phyloP scores from a whole-genome alignment of 2,329 filamentous ascomycete species.

The Lecanosticta acicola region DNA sequence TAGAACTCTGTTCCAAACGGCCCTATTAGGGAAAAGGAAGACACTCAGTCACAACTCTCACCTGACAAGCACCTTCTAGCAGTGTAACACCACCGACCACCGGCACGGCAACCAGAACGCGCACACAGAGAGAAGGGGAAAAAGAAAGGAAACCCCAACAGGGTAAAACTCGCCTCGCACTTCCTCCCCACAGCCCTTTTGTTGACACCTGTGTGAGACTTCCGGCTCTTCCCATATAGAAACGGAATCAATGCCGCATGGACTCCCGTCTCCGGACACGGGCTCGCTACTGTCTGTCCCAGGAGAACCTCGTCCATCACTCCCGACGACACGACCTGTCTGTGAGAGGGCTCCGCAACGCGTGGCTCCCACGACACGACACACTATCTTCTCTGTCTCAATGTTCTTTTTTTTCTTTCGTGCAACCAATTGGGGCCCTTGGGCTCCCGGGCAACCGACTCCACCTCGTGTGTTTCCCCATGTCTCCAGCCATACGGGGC shows the following conservation, averaged over 20 bases:
- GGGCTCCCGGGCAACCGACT: background rate
- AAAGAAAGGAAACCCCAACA: background rate
- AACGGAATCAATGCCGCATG: too few species aligned
- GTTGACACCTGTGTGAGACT: background rate
- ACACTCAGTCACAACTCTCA: too few species aligned
- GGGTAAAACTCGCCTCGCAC: background rate
- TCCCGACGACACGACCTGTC: background rate
- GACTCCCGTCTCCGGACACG: background rate
- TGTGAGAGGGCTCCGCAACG: background rate
- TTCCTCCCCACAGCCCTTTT: background rate
- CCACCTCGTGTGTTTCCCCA: background rate
- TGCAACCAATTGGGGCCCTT: background rate
- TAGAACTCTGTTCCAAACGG: too few species aligned
- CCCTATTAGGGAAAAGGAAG: too few species aligned
- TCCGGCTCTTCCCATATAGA: background rate
- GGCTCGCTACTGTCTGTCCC: background rate
- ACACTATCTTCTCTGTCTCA: background rate
- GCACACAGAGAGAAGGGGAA: too few species aligned
- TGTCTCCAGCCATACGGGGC: background rate
- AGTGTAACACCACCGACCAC: too few species aligned
- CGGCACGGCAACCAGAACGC: too few species aligned
- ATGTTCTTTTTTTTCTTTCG: too few species aligned
- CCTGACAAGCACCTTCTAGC: too few species aligned
- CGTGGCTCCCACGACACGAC: background rate
- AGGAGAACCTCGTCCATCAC: background rate